phyloP scores from a whole-genome alignment of 2,329 filamentous ascomycete genomes.

The Calonectria montana region DNA sequence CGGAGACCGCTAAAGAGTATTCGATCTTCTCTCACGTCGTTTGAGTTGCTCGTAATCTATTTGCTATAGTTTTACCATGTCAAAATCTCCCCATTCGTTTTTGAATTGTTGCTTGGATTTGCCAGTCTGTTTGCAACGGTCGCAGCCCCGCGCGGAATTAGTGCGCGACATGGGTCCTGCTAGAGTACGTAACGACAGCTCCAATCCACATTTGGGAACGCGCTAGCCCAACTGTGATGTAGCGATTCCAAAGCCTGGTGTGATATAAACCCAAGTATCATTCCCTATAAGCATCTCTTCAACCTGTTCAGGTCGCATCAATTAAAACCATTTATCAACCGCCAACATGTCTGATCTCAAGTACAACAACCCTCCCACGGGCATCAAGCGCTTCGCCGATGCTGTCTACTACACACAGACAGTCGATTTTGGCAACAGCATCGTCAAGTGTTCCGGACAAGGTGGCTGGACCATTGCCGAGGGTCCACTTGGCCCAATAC shows the following conservation, averaged over 20 bases:
- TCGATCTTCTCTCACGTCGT: too few relatives aligned
- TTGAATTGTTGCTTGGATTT: background rate
- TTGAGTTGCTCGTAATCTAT: too few relatives aligned
- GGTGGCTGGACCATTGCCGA: background rate
- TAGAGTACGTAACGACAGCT: background rate
- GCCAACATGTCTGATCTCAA: background rate
- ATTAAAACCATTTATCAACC: background rate
- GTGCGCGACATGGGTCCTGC: background rate
- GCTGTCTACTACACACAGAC: background rate
- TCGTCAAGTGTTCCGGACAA: background rate
- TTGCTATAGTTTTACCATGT: too few relatives aligned
- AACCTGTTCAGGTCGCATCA: background rate
- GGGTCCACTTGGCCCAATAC: background rate
- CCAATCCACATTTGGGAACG: background rate
- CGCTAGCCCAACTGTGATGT: background rate
- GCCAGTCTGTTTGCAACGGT: background rate
- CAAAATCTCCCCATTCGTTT: too few relatives aligned
- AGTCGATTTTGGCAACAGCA: background rate
- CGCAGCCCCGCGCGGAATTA: background rate
- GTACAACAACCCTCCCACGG: background rate
- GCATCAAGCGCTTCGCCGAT: background rate
- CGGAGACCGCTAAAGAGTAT: too few relatives aligned
- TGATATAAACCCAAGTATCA: background rate
- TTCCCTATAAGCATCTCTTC: background rate
- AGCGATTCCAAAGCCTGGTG: background rate